Conservation (phyloP, 495 filamentous ascomycete genomes). For the Bacidia rubella region DNA sequence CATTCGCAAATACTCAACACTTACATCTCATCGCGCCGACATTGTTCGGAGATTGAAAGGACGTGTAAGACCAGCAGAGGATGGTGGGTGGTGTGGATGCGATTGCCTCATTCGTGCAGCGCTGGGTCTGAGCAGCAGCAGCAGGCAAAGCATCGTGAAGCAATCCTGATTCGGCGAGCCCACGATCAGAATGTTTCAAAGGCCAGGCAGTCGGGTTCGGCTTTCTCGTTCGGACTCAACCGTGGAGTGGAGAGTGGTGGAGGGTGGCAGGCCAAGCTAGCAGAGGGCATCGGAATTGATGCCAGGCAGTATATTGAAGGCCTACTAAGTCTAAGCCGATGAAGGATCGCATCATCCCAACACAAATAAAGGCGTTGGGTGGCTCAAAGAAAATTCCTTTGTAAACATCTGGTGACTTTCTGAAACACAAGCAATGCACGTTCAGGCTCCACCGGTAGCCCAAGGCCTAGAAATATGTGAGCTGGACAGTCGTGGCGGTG, state of each 20-base stretch:
- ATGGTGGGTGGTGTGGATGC: conserved; percentile 96
- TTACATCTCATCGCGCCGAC: conserved; percentile 45
- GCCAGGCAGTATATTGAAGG: conserved; percentile 76
- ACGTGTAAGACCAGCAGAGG: conserved; percentile 82
- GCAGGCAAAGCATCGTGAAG: conserved; percentile 36
- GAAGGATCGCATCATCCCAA: not conserved
- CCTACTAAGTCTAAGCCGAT: conserved; percentile 62
- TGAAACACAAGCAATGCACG: too few relatives aligned
- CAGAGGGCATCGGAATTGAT: conserved; percentile 83
- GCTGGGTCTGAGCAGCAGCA: conserved; percentile 16
- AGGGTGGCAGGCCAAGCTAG: conserved; percentile 36
- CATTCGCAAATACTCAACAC: conserved; percentile 75
- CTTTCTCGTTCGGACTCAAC: conserved; percentile 33
- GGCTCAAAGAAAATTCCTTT: too few relatives aligned
- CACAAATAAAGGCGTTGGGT: too few relatives aligned
- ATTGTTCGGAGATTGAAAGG: conserved; percentile 56
- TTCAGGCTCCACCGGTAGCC: too few relatives aligned
- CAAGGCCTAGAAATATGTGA: too few relatives aligned
- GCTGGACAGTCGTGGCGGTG: too few relatives aligned
- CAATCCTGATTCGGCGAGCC: conserved; percentile 67
- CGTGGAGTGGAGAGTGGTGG: conserved; percentile 35
- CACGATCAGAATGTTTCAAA: conserved; percentile 44
- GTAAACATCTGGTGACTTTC: too few relatives aligned
- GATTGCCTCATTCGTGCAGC: conserved; percentile 37
- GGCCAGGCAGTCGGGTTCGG: conserved; percentile 27